Conservation (phyloP, 2,329 filamentous ascomycete species). For the Dactylonectria macrodidyma region DNA sequence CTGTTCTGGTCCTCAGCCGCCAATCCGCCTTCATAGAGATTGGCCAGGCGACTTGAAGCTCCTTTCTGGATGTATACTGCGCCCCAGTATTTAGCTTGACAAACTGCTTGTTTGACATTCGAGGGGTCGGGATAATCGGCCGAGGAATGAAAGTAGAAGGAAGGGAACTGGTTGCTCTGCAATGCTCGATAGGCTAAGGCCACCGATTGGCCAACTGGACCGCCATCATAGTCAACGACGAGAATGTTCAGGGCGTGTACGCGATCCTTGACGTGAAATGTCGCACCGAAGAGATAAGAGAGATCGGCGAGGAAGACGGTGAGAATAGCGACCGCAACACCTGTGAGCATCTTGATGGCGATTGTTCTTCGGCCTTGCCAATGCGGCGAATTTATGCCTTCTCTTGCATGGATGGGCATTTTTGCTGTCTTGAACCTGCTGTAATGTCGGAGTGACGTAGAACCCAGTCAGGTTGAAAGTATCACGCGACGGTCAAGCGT, state of each 20-base stretch:
- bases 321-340: background rate
- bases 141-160: background rate
- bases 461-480: too few relatives aligned
- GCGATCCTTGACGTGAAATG: constrained; percentile 2
- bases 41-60: constrained; percentile 50
- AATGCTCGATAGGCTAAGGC: constrained; percentile 1
- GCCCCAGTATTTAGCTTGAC: constrained; percentile 51
- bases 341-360: background rate
- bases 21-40: constrained; percentile 45
- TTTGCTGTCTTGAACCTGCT: too few relatives aligned
- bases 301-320: constrained; percentile 8
- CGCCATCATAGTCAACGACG: constrained; percentile 17
- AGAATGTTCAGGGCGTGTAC: constrained; percentile 21
- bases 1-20: constrained; percentile 47
- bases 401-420: too few relatives aligned
- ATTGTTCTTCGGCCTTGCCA: too few relatives aligned
- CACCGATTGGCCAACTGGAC: background rate
- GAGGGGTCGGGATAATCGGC: background rate
- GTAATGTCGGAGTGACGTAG: too few relatives aligned
- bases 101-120: constrained; percentile 6
- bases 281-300: constrained; percentile 8
- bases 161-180: constrained; percentile 6
- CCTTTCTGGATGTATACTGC: constrained; percentile 51
- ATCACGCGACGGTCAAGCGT: too few relatives aligned
- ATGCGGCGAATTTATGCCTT: too few relatives aligned